Percentiles rank a stretch among this genome's conserved stretches.
Evolutionary conservation across 192 early-diverging fungal species (phyloP).

Genomic region (Pilaira anomala): DNA sequence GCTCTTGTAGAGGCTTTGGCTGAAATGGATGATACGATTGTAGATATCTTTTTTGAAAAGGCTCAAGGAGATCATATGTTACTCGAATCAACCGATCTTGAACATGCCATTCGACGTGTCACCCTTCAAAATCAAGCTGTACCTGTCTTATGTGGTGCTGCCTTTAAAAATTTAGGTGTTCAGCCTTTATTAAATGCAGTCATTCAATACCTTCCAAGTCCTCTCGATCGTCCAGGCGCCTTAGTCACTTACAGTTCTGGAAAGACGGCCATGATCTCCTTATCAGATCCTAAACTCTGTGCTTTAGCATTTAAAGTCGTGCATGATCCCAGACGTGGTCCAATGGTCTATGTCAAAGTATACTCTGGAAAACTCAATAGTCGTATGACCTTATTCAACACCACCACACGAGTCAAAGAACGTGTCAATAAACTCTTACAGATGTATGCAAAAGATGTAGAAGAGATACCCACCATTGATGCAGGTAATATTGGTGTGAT

Average conservation of each 20-base stretch:
- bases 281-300: constrained; percentile 56
- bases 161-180: constrained; percentile 88
- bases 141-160: constrained; percentile 86
- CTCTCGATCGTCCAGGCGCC: constrained; percentile 63
- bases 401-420: constrained; percentile 65
- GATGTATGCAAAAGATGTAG: constrained; percentile 88
- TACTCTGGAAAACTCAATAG: constrained; percentile 74
- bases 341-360: constrained; percentile 88
- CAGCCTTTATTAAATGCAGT: constrained; percentile 91
- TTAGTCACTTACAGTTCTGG: constrained; percentile 51
- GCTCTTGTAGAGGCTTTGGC: constrained; percentile 79
- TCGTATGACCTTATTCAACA: constrained; percentile 66
- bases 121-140: constrained; percentile 68
- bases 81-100: constrained; percentile 59
- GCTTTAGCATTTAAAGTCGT: constrained; percentile 95
- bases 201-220: constrained; percentile 80
- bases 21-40: constrained; percentile 77
- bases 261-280: constrained; percentile 36
- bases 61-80: constrained; percentile 72
- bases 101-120: constrained; percentile 64
- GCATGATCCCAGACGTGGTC: constrained; percentile 80
- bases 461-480: constrained; percentile 70
- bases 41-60: constrained; percentile 77
- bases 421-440: constrained; percentile 79
- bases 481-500: constrained; percentile 86